Conservation (phyloP, 768 basidiomycete genomes). For the Udeniomyces megalosporus region DNA sequence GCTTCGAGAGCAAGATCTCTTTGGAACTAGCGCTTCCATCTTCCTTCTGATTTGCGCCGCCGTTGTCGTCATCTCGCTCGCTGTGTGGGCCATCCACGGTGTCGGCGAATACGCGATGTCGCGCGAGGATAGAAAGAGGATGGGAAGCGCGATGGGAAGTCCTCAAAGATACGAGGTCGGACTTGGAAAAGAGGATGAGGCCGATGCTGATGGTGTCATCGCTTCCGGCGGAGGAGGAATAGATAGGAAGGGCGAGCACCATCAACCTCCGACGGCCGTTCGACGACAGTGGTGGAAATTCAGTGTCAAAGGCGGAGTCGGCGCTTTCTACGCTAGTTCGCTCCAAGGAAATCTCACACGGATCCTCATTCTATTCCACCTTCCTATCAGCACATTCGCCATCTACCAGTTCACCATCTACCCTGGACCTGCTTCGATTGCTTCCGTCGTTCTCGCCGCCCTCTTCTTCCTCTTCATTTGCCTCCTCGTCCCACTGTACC, state of each 20-base stretch:
- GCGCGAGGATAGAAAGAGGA: conserved; percentile 22
- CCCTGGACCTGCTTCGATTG: conserved; percentile 33
- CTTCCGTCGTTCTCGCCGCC: conserved; percentile 60
- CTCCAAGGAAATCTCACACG: conserved; percentile 62
- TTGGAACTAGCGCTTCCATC: conserved; percentile 61
- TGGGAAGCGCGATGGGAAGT: conserved; percentile 23
- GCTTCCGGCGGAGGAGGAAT: no score
- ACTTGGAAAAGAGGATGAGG: conserved; percentile 32
- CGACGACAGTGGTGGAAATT: conserved; percentile 28
- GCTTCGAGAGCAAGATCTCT: conserved; percentile 61
- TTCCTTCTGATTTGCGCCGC: conserved; percentile 65
- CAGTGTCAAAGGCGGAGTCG: conserved; percentile 27
- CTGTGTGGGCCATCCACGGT: conserved; percentile 56
- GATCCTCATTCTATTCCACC: conserved; percentile 78
- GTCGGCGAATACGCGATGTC: conserved; percentile 18
- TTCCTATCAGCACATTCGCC: conserved; percentile 83
- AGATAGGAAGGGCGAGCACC: conserved; percentile 25
- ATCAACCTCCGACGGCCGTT: conserved; percentile 1
- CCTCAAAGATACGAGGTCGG: conserved; percentile 7
- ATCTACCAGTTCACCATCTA: conserved; percentile 65
- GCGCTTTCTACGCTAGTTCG: conserved; percentile 29
- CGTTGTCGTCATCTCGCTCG: conserved; percentile 49
- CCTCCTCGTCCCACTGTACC: conserved; percentile 52
- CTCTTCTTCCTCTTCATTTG: conserved; percentile 67
- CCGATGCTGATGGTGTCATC: no score